A percentile compares a stretch with the other conserved stretches of the same genome.
phyloP scores from a whole-genome alignment of 73 alveolate genomes.

The Blepharisma japonicum region DNA sequence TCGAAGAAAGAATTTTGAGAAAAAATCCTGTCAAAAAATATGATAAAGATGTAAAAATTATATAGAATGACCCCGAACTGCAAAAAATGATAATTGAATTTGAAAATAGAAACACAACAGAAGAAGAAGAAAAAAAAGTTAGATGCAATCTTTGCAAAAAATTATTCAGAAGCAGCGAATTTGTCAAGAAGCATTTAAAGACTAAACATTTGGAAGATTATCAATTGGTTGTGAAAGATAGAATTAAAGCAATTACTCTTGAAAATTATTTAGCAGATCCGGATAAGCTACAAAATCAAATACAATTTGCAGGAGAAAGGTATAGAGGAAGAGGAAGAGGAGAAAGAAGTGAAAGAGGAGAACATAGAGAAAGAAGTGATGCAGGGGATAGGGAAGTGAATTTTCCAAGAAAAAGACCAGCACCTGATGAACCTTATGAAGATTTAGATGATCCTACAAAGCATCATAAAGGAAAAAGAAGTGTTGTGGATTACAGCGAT shows the following conservation, averaged over 20 bases:
- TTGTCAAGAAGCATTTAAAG: conserved; percentile 72
- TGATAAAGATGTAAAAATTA: conserved; percentile 30
- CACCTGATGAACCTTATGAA: background rate
- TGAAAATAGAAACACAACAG: conserved; percentile 52
- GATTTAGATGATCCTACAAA: background rate
- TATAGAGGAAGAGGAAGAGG: too few species aligned
- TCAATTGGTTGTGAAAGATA: conserved; percentile 47
- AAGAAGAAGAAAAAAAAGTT: conserved; percentile 55
- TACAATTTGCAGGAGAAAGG: background rate
- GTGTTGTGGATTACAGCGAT: background rate
- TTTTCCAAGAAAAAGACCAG: too few species aligned
- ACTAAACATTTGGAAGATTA: conserved; percentile 71
- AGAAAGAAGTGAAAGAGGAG: too few species aligned
- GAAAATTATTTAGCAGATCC: conserved; percentile 70
- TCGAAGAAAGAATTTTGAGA: conserved; percentile 29
- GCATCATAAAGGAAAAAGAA: background rate
- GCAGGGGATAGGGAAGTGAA: too few species aligned
- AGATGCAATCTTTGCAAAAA: conserved; percentile 72
- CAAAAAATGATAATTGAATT: conserved; percentile 43
- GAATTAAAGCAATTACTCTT: conserved; percentile 63
- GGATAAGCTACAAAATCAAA: conserved; percentile 32
- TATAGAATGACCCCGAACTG: conserved; percentile 41
- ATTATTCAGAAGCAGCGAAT: conserved; percentile 69
- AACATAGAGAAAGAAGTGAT: too few species aligned
- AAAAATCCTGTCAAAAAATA: conserved; percentile 47